Evolutionary conservation across 352 stramenopile species (phyloP), one percentile per base, ranked within the genome.

Genomic region (Pythium graminicola): DNA sequence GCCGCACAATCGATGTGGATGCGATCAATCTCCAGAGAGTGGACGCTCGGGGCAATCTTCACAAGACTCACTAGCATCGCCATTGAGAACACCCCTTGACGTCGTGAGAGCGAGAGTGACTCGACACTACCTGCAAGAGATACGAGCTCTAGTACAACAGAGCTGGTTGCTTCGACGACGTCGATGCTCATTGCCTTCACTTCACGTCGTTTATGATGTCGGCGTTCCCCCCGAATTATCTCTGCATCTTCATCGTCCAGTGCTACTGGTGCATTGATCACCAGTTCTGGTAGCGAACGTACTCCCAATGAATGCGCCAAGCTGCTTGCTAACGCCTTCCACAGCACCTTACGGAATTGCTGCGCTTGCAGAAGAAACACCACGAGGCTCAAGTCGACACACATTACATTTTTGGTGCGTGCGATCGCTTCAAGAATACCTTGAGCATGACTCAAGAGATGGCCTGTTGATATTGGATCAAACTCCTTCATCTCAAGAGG

Each of bases 171-270:
- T n/a, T 53, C 22, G 5, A 24, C 22, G 19, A 43, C 46, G 6
- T 53, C 46, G 17, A 53, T 24, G 2, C 11, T 43, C 16, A 53
- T 23, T 16, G 46, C 32, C 46, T 53, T 53, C 24, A 53, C 46
- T 3, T 20, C 32, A 23, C 46, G 46, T 8, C 46, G 33, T 24
- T 24, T 16, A 7, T 53, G 42, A 13, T 26, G 19, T 23, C 38
- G 46, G 4, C 32, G 20, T 24, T 53, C 46, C 3, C 32, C 2
- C 6, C 46, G 46, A 24, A 53, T 53, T 16, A 53, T 17, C 19
- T 44, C 43, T 3, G 46, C 46, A 11, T 53, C 46, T 10, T 44
- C 46, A 24, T 44, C n/a, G 20, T 53, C 46, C 23, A 53, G 22
- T 19, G 20, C 29, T 20, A 43, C 24, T 16, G 32, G 46, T 7